Conservation (phyloP, 2,329 filamentous ascomycete species). For the Fusarium cicatricum region DNA sequence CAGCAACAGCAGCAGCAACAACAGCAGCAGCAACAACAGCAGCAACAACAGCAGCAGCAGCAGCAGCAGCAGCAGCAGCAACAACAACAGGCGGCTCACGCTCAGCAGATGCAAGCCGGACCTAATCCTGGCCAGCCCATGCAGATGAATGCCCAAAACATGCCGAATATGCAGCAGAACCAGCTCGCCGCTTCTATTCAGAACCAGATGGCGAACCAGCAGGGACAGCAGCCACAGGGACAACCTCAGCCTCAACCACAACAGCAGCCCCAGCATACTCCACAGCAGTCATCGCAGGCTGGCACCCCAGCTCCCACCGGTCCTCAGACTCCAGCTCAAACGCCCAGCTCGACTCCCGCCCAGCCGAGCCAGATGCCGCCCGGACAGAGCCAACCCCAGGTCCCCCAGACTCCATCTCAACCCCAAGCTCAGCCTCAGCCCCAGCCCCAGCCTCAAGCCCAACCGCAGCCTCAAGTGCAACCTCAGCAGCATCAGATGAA, state of each 20-base stretch:
- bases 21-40: constrained; percentile 45
- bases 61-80: constrained; percentile 46
- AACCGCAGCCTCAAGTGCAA: constrained; percentile 47
- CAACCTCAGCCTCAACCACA: constrained; percentile 38
- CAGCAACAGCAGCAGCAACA: too few relatives aligned
- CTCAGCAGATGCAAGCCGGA: constrained; percentile 51
- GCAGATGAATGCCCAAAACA: constrained; percentile 58
- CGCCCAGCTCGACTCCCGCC: constrained; percentile 50
- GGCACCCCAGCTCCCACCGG: constrained; percentile 53
- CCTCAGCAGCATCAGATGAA: constrained; percentile 44
- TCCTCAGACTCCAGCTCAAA: constrained; percentile 60
- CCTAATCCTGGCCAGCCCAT: constrained; percentile 57
- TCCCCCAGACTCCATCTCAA: constrained; percentile 48
- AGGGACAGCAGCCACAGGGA: constrained; percentile 44
- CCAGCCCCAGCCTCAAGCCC: constrained; percentile 45
- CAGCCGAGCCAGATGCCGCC: constrained; percentile 44
- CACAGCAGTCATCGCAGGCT: constrained; percentile 53
- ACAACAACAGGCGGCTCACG: constrained; percentile 48
- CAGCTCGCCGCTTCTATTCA: constrained; percentile 48
- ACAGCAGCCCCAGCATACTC: constrained; percentile 53
- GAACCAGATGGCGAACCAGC: constrained; percentile 44
- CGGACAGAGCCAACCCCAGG: constrained; percentile 48
- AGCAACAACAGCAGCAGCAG: constrained; percentile 46
- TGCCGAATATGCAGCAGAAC: constrained; percentile 55
- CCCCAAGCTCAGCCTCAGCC: constrained; percentile 47